Evolutionary conservation across 1,139 yeast genomes (phyloP).

Genomic region (Lodderomyces parapsilosis): DNA sequence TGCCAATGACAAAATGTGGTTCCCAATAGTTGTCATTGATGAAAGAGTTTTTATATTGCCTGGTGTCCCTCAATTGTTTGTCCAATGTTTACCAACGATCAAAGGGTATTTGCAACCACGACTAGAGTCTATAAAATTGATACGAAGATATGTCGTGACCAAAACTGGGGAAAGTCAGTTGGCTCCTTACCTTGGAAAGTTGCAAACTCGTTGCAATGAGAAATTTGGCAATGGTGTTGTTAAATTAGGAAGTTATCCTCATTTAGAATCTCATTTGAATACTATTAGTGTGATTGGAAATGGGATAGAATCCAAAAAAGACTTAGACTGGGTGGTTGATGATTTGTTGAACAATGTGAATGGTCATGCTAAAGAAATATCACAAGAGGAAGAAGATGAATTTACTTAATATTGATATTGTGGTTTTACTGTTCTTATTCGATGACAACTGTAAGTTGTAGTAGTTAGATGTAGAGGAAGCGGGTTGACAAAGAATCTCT

Average conservation of each 20-base stretch:
- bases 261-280: constrained; percentile 57
- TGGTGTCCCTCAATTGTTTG: constrained; percentile 77
- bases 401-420: background rate
- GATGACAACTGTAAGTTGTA: too few species aligned
- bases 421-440: too few species aligned
- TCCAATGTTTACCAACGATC: constrained; percentile 41
- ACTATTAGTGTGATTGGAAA: constrained; percentile 75
- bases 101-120: constrained; percentile 26
- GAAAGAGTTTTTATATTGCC: constrained; percentile 70
- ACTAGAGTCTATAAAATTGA: constrained; percentile 22
- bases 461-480: too few species aligned
- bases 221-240: constrained; percentile 37
- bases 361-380: constrained; percentile 53
- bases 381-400: constrained; percentile 52
- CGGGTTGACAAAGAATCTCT: too few species aligned
- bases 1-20: constrained; percentile 67
- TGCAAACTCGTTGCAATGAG: constrained; percentile 48
- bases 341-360: constrained; percentile 43
- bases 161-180: constrained; percentile 59
- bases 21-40: constrained; percentile 71
- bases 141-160: constrained; percentile 65
- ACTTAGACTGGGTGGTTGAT: constrained; percentile 45
- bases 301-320: constrained; percentile 25
- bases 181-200: constrained; percentile 57
- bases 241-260: constrained; percentile 86